phyloP scores from a whole-genome alignment of 768 basidiomycete species.

The Gymnopilus dilepis region DNA sequence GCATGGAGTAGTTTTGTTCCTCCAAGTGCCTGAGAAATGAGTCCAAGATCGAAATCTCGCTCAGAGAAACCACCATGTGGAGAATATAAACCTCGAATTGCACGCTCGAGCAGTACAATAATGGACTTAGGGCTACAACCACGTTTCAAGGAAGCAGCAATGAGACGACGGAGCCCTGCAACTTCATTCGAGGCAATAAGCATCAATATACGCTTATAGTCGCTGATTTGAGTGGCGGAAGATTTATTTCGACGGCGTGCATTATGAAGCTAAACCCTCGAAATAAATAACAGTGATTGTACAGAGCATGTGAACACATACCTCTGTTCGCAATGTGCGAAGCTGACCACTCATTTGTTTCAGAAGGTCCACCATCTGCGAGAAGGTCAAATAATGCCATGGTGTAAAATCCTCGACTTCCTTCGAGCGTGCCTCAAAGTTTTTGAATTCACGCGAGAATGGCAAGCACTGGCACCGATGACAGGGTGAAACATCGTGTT shows the following conservation, averaged over 20 bases:
- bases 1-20: conserved; percentile 25
- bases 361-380: not conserved
- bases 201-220: conserved; percentile 19
- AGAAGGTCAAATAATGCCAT: not conserved
- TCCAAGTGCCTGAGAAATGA: conserved; percentile 14
- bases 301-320: too few relatives aligned
- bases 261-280: conserved; percentile 6
- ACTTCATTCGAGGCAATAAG: conserved; percentile 13
- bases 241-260: not conserved
- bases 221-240: not conserved
- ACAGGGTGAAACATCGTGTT: not conserved
- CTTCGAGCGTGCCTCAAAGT: not conserved
- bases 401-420: conserved; percentile 9
- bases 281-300: too few relatives aligned
- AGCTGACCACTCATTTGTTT: conserved; percentile 4
- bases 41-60: conserved; percentile 11
- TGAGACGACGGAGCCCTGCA: conserved; percentile 6
- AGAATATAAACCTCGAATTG: conserved; percentile 1
- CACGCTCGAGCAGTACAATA: not conserved
- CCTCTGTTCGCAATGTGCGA: conserved; percentile 1
- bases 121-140: not conserved
- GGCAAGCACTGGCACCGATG: not conserved
- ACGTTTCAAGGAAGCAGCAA: not conserved
- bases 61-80: conserved; percentile 6
- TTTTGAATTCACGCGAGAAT: not conserved